Base-by-base conservation (phyloP, 1,284 basidiomycete species). In the Ceratobasidium sp. region DNA sequence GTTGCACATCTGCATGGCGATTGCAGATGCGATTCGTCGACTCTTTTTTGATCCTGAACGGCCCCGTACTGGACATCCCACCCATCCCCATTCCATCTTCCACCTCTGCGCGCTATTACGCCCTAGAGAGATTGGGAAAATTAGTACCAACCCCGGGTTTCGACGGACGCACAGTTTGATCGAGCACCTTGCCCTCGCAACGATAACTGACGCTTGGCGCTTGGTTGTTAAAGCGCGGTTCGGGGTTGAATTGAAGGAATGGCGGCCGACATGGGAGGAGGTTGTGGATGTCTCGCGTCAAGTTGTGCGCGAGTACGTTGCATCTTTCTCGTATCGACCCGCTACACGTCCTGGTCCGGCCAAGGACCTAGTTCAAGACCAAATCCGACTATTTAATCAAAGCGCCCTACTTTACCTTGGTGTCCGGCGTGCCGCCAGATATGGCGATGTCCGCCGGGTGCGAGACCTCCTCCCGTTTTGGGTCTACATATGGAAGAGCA, bases 111-210 rank as follows among this genome's bases (percentile, higher is more conserved):
- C 78, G 0, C 48, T 80, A 0, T 70, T 85, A 2, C 81, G 83
- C 0, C 83, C 84, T 0, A 79, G 82, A 13, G 84, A 86, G 67
- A 84, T 83, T 0, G 80, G 80, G 0, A 83, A 82, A 26, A 82
- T 86, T 12, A 74, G 61, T 38, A 70, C 71, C 1, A 83, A 83
- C 7, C 84, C 85, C 0, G 83, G 83, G 0, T 86, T 87, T 77
- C 82, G 84, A 3, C 76, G 80, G 2, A 84, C 85, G 80, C 85
- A 87, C 66, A 83, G 86, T 20, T 52, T 84, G 0, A 84, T 87
- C 6, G 70, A 80, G 1, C 84, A 87, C 64, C 77, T 80, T 10
- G 81, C 82, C 0, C 81, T 78, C 3, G 82, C 80, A 1, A 78
- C 77, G 0, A 67, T 81, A 0, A 78, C 85, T 2, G 83, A 85